Base-by-base conservation (phyloP, 805 yeast species). In the Metschnikowia vanudenii region DNA sequence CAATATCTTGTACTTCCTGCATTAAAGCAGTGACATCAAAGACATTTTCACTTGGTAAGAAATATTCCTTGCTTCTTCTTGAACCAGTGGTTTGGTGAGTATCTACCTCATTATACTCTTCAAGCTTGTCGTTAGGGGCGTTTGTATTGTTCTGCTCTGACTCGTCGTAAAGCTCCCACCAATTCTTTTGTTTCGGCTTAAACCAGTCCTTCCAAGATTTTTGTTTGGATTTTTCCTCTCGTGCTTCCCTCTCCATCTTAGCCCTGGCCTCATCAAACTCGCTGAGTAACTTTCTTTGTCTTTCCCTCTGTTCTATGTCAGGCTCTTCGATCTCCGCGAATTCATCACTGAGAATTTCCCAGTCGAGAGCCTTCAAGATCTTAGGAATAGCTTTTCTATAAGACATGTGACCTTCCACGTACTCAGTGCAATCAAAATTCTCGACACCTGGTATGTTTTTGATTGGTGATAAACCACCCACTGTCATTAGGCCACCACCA, bases 281-380 rank as follows among this genome's bases (percentile, higher is more conserved):
- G 47, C 75, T 73, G 11, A 94, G 76, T 57, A 94, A 72, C 59
- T 88, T 82, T 49, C 97, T 74, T 59, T 90, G 95, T 54, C 92
- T 80, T 54, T 90, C 90, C 19, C 81, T 78, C 57, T 84, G 82
- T 55, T 88, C 96, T 2, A 96, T 88, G 64, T 92, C 96, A 0
- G 97, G 95, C 60, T 92, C 97, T 62, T 91, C 97, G 55, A 94
- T 91, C 65, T 94, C 99, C 16, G 87, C 84, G 61, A 94, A 94
- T 62, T 91, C 96, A 49, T 94, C 99, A 52, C 85, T 80, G 35
- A 90, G 63, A 4, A 94, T 89, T 45, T 87, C 85, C 82, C 95
- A 85, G 3, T 87, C 91, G 34, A 88, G 57, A 41, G 69, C 66
- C 51, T 78, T 77, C 53, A 94, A 63, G 37, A 94, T 74, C 56